phyloP scores from a whole-genome alignment of 78 protist genomes.

The Dictyostelium citrinum region DNA sequence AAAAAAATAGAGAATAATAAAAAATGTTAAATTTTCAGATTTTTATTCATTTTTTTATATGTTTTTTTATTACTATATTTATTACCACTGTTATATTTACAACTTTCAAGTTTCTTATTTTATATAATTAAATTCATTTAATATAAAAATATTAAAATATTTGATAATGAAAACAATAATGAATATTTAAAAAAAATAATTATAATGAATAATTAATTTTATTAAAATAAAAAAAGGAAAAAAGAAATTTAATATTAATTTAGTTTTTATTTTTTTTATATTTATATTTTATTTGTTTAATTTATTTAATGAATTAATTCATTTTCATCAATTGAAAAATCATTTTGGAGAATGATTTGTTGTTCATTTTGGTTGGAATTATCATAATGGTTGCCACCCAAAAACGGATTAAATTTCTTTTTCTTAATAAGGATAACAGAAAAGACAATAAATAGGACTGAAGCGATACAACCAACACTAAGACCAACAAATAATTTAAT shows the following conservation, averaged over 20 bases:
- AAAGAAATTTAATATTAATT: too few relatives aligned
- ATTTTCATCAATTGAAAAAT: slow-evolving; percentile 1
- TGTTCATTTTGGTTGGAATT: background rate
- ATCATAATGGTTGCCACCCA: background rate
- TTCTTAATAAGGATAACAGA: background rate
- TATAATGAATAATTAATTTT: too few relatives aligned
- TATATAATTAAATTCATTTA: background rate
- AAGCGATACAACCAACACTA: background rate
- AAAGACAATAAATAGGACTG: background rate
- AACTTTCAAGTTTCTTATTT: background rate
- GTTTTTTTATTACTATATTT: background rate
- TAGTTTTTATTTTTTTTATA: background rate
- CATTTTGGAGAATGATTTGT: background rate
- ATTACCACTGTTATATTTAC: too few relatives aligned
- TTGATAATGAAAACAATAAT: background rate
- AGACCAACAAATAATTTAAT: background rate
- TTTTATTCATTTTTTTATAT: background rate
- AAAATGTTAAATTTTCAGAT: background rate
- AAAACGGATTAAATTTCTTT: background rate
- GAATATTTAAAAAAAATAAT: too few relatives aligned
- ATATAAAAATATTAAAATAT: background rate
- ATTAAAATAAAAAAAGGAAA: too few relatives aligned
- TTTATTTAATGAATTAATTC: too few relatives aligned
- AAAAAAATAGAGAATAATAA: background rate
- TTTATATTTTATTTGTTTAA: too few relatives aligned